Percentiles rank a stretch among this genome's conserved stretches.
phyloP scores from a whole-genome alignment of 768 basidiomycete genomes.

The Rubroboletus pulcherrimus region DNA sequence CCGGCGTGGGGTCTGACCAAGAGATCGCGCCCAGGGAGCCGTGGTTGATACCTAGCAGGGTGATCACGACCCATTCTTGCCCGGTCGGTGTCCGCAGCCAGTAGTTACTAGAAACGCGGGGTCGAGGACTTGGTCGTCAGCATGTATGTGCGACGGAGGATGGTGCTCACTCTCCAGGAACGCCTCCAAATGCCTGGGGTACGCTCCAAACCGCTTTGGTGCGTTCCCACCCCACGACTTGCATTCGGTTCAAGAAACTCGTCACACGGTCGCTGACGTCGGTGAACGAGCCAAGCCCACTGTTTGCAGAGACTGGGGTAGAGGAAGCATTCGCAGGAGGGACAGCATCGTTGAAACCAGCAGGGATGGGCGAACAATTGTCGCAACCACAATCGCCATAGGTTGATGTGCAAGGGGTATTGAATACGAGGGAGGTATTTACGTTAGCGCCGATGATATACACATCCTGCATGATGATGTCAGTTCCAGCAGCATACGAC shows the following conservation, averaged over 20 bases:
- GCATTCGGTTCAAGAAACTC: conserved; percentile 53
- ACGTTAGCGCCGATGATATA: conserved; percentile 51
- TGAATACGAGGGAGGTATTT: conserved; percentile 56
- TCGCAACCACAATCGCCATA: conserved; percentile 76
- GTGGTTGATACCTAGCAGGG: conserved; percentile 66
- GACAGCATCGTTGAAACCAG: conserved; percentile 38
- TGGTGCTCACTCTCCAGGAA: conserved; percentile 28
- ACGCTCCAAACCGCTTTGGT: conserved; percentile 74
- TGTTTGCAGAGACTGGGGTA: conserved; percentile 17
- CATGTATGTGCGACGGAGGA: background rate
- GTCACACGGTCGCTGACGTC: conserved; percentile 70
- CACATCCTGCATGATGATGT: conserved; percentile 67
- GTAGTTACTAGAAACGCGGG: conserved; percentile 34
- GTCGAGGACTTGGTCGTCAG: background rate
- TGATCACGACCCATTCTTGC: conserved; percentile 61
- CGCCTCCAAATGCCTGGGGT: conserved; percentile 69
- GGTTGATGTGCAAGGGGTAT: conserved; percentile 56
- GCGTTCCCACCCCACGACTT: conserved; percentile 61
- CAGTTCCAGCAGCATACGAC: conserved; percentile 57
- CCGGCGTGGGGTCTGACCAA: conserved; percentile 52
- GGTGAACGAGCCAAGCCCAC: conserved; percentile 40
- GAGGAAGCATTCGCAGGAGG: conserved; percentile 22
- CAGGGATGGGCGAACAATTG: conserved; percentile 43
- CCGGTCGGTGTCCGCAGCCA: conserved; percentile 66
- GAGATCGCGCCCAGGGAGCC: conserved; percentile 51